Evolutionary conservation across 73 alveolate genomes (phyloP).

Genomic region (Stentor roeselii): DNA sequence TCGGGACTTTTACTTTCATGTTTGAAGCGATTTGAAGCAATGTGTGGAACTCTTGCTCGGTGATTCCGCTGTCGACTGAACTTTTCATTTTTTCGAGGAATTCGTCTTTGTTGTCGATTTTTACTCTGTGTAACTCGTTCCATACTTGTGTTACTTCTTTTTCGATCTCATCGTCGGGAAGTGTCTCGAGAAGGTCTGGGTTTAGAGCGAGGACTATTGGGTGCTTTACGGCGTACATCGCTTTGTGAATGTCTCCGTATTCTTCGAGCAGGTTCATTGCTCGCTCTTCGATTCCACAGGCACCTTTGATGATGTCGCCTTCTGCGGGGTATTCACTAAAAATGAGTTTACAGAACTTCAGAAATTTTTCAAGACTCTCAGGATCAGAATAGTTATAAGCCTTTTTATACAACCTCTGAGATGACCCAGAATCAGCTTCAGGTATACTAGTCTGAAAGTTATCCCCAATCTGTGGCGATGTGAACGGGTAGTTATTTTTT

Average conservation of each 20-base stretch:
- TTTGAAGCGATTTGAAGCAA: constrained; percentile 10
- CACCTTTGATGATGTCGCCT: constrained; percentile 23
- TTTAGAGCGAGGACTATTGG: constrained; percentile 11
- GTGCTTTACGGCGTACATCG: constrained; percentile 15
- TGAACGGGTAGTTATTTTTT: constrained; percentile 17
- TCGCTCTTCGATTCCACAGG: constrained; percentile 18
- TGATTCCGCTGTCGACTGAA: constrained; percentile 3
- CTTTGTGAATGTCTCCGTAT: constrained; percentile 23
- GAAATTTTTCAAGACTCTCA: not conserved
- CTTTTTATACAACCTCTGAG: not conserved
- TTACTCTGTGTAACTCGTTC: not conserved
- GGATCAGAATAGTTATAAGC: not conserved
- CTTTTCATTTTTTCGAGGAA: constrained; percentile 20
- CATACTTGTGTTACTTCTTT: constrained; percentile 2
- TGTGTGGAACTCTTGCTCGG: constrained; percentile 20
- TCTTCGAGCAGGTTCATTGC: constrained; percentile 16
- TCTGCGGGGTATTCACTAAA: constrained; percentile 5
- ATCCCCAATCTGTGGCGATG: constrained; percentile 7
- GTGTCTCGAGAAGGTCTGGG: constrained; percentile 14
- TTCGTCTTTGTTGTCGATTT: constrained; percentile 18
- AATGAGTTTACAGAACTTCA: constrained; percentile 19
- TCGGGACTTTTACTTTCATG: constrained; percentile 21
- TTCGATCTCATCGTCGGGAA: constrained; percentile 23
- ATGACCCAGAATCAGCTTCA: not conserved
- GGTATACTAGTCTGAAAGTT: not conserved